Evolutionary conservation across 345 rosid species (phyloP), one percentile per base, ranked within the genome.

Genomic region (Rhodamnia rubescens): DNA sequence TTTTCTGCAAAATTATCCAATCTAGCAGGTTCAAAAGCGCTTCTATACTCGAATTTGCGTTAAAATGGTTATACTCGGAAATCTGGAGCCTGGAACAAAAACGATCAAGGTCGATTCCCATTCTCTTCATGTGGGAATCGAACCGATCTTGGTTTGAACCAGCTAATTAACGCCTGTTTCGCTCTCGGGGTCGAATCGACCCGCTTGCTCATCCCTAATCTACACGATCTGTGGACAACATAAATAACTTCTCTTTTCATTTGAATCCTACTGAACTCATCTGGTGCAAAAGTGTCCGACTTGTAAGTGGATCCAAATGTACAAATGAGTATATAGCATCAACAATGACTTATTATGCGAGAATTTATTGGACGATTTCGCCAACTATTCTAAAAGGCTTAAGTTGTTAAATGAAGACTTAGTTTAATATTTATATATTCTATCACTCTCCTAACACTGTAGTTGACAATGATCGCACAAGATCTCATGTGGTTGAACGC

Each of bases 1-100:
- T 59, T 59, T 59, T n/a, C 3, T n/a, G 69, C 36, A 7, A 59
- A n/a, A 29, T 13, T 59, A 59, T 59, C 13, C 14, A 59, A 59
- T 59, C 18, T 1, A 59, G 36, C 6, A 0, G 20, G 3, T 59
- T 59, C 4, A n/a, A 59, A 59, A 0, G 2, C 4, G 0, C 32
- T n/a, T 58, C 36, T 2, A 58, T 11, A 58, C 5, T 32, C n/a
- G 32, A n/a, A n/a, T n/a, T 58, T 7, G 0, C 69, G 2, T n/a
- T 58, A 6, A 58, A 58, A 58, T 13, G 2, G 36, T 58, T 58
- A 6, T n/a, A 12, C 0, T 5, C 1, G 5, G 14, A 57, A 57
- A 57, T 12, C 7, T 12, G 27, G 4, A 58, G n/a, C 7, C 0
- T 6, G 1, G 16, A 58, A 58, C 32, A 5, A n/a, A 58, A n/a